phyloP scores from a whole-genome alignment of 129 eudicot genomes.

The Lonicera japonica region DNA sequence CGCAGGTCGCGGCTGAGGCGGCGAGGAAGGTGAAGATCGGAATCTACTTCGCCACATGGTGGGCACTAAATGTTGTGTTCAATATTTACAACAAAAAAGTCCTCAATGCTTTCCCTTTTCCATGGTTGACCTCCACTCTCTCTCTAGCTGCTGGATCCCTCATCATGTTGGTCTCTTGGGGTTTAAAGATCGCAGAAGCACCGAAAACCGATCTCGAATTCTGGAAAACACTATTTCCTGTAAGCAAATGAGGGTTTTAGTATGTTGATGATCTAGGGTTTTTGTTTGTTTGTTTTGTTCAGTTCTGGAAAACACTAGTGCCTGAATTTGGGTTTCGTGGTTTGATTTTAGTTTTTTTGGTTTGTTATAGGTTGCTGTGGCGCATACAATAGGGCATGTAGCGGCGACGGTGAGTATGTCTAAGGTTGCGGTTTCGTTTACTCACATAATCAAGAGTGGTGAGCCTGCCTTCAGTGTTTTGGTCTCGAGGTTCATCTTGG shows the following conservation, averaged over 20 bases:
- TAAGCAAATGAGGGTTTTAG: constrained; percentile 28
- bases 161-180: constrained; percentile 68
- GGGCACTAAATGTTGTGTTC: constrained; percentile 62
- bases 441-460: constrained; percentile 69
- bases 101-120: constrained; percentile 67
- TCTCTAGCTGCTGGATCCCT: constrained; percentile 68
- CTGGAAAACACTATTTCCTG: constrained; percentile 66
- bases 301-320: constrained; percentile 57
- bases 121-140: constrained; percentile 68
- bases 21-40: constrained; percentile 66
- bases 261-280: background rate
- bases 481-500: constrained; percentile 60
- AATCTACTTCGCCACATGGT: constrained; percentile 60
- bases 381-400: constrained; percentile 78
- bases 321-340: constrained; percentile 35
- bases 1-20: constrained; percentile 32
- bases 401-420: constrained; percentile 87
- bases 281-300: too few species aligned
- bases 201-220: constrained; percentile 64
- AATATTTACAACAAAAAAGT: constrained; percentile 69
- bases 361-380: constrained; percentile 68
- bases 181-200: constrained; percentile 46
- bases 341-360: constrained; percentile 4
- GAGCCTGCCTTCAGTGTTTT: constrained; percentile 79
- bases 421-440: constrained; percentile 70